Conservation (phyloP, 768 basidiomycete genomes). For the Tricholoma sp. region DNA sequence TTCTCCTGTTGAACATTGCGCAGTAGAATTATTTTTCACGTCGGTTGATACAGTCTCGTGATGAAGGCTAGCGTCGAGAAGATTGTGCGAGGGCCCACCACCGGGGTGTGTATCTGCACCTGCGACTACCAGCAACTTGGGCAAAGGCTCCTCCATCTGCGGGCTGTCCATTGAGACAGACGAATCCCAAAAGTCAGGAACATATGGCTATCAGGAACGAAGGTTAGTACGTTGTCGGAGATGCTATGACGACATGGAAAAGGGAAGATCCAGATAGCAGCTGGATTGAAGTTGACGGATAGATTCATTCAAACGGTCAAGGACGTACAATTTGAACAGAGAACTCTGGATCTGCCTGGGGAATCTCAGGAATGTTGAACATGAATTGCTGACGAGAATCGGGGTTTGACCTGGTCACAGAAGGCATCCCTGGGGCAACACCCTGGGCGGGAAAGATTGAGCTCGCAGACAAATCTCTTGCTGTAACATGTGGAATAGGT, state of each 20-base stretch:
- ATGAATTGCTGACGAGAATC: slow-evolving; percentile 30
- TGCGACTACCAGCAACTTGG: slow-evolving; percentile 41
- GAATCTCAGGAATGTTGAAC: slow-evolving; percentile 54
- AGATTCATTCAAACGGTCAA: background rate
- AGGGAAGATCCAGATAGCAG: background rate
- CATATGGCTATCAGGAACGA: slow-evolving; percentile 32
- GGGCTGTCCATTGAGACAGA: slow-evolving; percentile 15
- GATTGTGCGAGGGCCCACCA: slow-evolving; percentile 34
- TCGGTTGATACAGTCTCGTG: slow-evolving; percentile 14
- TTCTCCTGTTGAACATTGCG: slow-evolving; percentile 12
- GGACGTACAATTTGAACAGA: slow-evolving; percentile 57
- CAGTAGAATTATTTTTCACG: slow-evolving; percentile 11
- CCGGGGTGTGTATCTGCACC: slow-evolving; percentile 32
- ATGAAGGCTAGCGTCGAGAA: slow-evolving; percentile 19
- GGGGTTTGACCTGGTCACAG: slow-evolving; percentile 22
- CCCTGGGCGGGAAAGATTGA: slow-evolving; percentile 22
- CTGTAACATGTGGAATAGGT: slow-evolving; percentile 20
- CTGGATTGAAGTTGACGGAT: background rate
- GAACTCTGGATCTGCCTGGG: slow-evolving; percentile 34
- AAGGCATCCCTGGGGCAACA: slow-evolving; percentile 39
- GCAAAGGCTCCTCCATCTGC: slow-evolving; percentile 23
- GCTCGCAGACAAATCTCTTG: slow-evolving; percentile 21
- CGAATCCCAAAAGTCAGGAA: slow-evolving; percentile 43
- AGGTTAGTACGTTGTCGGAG: background rate
- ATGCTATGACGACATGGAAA: background rate